Evolutionary conservation across 23 red algal species (phyloP).

Genomic region (Gracilaria domingensis): DNA sequence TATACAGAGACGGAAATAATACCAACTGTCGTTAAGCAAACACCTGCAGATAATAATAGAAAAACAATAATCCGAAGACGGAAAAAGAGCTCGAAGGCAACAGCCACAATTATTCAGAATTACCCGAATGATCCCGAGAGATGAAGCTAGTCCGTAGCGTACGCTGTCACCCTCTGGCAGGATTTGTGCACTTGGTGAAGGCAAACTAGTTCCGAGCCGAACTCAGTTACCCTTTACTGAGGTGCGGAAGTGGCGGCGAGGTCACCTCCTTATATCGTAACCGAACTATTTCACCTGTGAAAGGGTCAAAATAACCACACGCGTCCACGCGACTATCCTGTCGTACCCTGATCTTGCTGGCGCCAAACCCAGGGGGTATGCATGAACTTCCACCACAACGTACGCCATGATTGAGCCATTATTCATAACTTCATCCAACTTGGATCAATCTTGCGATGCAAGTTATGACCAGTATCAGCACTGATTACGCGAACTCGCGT

Average conservation of each 20-base stretch:
- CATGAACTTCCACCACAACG: neutral
- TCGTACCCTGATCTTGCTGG: neutral
- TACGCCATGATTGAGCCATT: neutral
- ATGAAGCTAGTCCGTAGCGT: too few species aligned
- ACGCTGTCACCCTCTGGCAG: too few species aligned
- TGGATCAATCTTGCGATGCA: neutral
- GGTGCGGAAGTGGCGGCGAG: neutral
- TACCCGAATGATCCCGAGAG: too few species aligned
- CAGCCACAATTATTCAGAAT: too few species aligned
- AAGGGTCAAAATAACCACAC: neutral
- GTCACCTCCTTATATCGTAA: neutral
- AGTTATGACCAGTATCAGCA: neutral
- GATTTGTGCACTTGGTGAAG: neutral
- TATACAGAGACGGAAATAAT: neutral
- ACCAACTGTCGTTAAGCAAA: neutral
- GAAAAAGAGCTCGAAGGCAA: too few species aligned
- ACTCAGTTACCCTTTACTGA: conserved; percentile 4
- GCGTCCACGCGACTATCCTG: neutral
- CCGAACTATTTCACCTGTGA: neutral
- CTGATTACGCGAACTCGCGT: too few species aligned
- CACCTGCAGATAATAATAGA: neutral
- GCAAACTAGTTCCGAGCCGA: neutral
- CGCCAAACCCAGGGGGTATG: neutral
- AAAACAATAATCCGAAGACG: too few species aligned
- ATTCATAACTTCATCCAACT: neutral